Conservation (phyloP, 495 filamentous ascomycete species). For the Astrothelium subdiscretum region DNA sequence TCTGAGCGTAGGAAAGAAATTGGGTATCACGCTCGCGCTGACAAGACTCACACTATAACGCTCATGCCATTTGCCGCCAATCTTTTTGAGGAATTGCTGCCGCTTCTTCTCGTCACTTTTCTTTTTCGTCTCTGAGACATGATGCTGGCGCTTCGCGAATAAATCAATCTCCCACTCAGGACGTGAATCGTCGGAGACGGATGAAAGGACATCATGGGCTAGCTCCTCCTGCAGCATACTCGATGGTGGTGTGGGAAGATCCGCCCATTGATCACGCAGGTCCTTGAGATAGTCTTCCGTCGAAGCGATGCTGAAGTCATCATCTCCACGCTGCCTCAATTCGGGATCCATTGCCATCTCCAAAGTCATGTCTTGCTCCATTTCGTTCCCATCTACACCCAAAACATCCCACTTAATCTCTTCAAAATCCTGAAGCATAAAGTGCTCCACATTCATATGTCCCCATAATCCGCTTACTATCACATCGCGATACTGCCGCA, state of each 20-base stretch:
- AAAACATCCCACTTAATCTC: conserved; percentile 49
- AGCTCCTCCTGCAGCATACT: conserved; percentile 4
- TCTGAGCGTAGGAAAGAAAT: conserved; percentile 79
- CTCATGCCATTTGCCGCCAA: conserved; percentile 73
- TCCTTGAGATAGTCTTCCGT: conserved; percentile 59
- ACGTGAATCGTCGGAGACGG: conserved; percentile 11
- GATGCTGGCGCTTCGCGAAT: neutral
- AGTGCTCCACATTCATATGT: conserved; percentile 99
- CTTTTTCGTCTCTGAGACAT: conserved; percentile 31
- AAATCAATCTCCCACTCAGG: conserved; percentile 1
- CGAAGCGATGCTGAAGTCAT: conserved; percentile 50
- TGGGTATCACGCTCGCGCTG: conserved; percentile 78
- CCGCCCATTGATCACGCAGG: conserved; percentile 65
- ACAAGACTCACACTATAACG: conserved; percentile 72
- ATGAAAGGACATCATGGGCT: conserved; percentile 7
- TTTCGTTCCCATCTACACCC: conserved; percentile 21
- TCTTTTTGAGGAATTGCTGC: conserved; percentile 44
- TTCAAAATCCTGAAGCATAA: conserved; percentile 78
- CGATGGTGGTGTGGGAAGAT: conserved; percentile 48
- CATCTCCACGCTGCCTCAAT: conserved; percentile 28
- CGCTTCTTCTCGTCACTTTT: conserved; percentile 17
- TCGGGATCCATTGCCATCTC: too few relatives aligned
- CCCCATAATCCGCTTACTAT: conserved; percentile 69
- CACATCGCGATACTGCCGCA: conserved; percentile 82
- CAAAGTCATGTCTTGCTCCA: conserved; percentile 12